phyloP scores from a whole-genome alignment of 768 basidiomycete genomes.

The Mycena metata region DNA sequence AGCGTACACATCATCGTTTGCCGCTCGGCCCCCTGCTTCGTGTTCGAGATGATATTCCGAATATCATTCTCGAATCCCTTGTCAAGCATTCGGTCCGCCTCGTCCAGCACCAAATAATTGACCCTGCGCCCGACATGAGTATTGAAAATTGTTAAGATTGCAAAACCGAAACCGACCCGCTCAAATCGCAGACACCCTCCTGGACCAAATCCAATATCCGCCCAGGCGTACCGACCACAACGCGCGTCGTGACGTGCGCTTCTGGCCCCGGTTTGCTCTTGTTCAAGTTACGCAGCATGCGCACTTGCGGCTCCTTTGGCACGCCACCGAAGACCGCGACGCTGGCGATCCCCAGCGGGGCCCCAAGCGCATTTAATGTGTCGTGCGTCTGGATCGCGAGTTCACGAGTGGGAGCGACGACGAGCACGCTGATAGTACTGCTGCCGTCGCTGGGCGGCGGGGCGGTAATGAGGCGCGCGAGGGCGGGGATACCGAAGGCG shows the following conservation, averaged over 20 bases:
- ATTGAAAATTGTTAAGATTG: neutral
- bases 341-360: conserved; percentile 79
- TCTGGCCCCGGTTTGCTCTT: conserved; percentile 60
- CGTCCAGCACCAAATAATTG: conserved; percentile 93
- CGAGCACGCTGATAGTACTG: conserved; percentile 72
- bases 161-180: conserved; percentile 62
- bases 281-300: conserved; percentile 69
- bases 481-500: conserved; percentile 94
- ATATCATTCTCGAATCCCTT: conserved; percentile 99
- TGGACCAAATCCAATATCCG: conserved; percentile 92
- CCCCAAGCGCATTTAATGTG: conserved; percentile 79
- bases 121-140: conserved; percentile 65
- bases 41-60: conserved; percentile 84
- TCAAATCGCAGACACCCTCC: conserved; percentile 87
- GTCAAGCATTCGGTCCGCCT: conserved; percentile 98
- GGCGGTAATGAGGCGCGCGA: conserved; percentile 71
- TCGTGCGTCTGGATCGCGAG: conserved; percentile 96
- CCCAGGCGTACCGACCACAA: conserved; percentile 97
- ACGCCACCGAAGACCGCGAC: conserved; percentile 98
- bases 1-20: conserved; percentile 95
- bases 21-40: conserved; percentile 75
- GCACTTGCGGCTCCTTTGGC: conserved; percentile 85
- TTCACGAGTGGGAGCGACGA: conserved; percentile 96
- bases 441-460: conserved; percentile 47
- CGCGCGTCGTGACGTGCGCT: conserved; percentile 59